phyloP scores from a whole-genome alignment of 1,284 basidiomycete species.

The Serendipita sp. region DNA sequence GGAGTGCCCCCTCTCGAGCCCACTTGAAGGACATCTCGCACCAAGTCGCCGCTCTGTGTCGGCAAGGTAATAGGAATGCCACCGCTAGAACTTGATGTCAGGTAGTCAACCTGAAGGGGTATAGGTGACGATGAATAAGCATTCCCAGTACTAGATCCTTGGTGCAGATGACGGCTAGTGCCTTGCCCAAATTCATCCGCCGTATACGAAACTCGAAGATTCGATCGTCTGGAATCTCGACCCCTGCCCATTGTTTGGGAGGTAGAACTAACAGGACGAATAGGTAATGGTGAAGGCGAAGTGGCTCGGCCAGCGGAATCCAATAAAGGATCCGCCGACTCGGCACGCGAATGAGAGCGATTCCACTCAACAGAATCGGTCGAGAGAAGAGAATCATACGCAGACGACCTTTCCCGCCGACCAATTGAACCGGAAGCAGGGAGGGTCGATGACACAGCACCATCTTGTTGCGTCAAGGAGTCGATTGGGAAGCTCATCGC shows the following conservation, averaged over 20 bases:
- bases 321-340: not conserved
- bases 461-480: not conserved
- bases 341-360: slow-evolving; percentile 2
- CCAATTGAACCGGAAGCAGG: not conserved
- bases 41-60: not conserved
- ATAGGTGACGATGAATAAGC: not conserved
- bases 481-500: slow-evolving; percentile 1
- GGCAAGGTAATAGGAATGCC: not conserved
- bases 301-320: not conserved
- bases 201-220: slow-evolving; percentile 1
- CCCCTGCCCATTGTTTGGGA: not conserved
- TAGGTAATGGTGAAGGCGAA: not conserved
- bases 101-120: not conserved
- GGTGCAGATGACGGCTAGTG: not conserved
- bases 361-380: not conserved
- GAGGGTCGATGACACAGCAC: not conserved
- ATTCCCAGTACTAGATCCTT: not conserved
- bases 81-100: not conserved
- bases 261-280: not conserved
- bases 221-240: not conserved
- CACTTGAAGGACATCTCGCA: not conserved
- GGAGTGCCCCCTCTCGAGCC: not conserved
- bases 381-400: slow-evolving; percentile 3
- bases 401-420: not conserved
- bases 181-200: not conserved